Evolutionary conservation across 192 early-diverging fungal genomes (phyloP).

Genomic region (Backusella westeae): DNA sequence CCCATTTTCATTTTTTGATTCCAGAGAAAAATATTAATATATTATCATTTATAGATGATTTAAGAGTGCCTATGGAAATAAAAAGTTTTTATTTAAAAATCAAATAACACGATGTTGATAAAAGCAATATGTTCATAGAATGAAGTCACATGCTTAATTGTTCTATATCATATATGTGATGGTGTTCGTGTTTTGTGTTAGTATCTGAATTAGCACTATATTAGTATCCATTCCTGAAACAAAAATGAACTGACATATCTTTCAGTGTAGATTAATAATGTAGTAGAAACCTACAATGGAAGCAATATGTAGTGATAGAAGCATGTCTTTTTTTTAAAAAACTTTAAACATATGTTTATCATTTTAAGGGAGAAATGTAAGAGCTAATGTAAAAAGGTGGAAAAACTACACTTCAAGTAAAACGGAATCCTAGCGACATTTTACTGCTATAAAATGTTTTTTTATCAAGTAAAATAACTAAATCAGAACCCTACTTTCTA

Average conservation of each 20-base stretch:
- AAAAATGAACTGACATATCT: neutral
- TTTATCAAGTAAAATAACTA: neutral
- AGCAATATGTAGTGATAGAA: neutral
- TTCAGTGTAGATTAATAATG: neutral
- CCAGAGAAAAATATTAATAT: neutral
- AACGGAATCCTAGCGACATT: neutral
- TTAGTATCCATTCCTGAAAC: conserved; percentile 1
- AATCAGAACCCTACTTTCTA: neutral
- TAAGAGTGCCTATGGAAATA: too few relatives aligned
- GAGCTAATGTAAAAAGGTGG: too few relatives aligned
- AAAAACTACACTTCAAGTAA: neutral
- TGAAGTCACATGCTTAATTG: neutral
- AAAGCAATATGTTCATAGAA: neutral
- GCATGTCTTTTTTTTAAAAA: neutral
- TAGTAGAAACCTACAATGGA: neutral
- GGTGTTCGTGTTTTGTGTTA: neutral
- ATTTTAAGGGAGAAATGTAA: neutral
- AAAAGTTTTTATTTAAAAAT: too few relatives aligned
- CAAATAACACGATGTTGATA: neutral
- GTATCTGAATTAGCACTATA: neutral
- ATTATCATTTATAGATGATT: neutral
- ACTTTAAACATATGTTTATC: neutral
- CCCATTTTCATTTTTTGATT: too few relatives aligned
- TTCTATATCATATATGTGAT: neutral
- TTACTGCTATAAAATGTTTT: neutral